Base-by-base conservation (phyloP, 495 filamentous ascomycete genomes). In the Collariella sp. region DNA sequence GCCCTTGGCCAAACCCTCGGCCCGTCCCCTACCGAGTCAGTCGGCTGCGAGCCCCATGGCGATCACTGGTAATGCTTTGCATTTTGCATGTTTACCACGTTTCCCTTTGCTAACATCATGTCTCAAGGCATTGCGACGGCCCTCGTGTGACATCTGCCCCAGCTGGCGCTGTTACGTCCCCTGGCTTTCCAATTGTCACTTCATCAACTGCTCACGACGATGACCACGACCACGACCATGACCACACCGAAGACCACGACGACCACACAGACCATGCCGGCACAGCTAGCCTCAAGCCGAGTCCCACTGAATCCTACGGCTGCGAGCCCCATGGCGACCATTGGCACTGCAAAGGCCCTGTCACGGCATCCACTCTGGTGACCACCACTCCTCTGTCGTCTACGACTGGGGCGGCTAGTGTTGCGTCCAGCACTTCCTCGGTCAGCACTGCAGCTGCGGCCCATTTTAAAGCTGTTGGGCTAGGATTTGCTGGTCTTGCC, bases 311-410 rank as follows among this genome's bases (percentile, higher is more conserved):
- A 56, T 70, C 68, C 2, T 56, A 63, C 16, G 67, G 68, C 33
- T 72, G 70, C 43, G 55, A 64, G 19, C 34, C 67, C 12, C 68
- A 70, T 35, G 68, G 70, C 19, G 68, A 72, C 44, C 69, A 72
- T 51, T 72, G 67, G 70, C 69, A 72, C 46, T 72, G 70, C 50
- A 63, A 64, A 18, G 67, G 69, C 23, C 53, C 62, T 24, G 52
- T 47, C 33, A 52, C 62, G 4, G 63, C 63, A 3, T 35, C 57
- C 47, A 39, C 46, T 2, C 34, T 45, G 13, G 44, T 20, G n/a
- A 33, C 31, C 1, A 10, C 44, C 39, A 43, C 42, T 18, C 20
- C 36, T 10, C 7, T 19, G n/a, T 46, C 23, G 2, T 5, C 33
- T 10, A 5, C 35, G 19, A 23, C 13, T 10, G 18, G n/a, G 12